Evolutionary conservation across 257 asterid genomes (phyloP).

Genomic region (Fraxinus americana): DNA sequence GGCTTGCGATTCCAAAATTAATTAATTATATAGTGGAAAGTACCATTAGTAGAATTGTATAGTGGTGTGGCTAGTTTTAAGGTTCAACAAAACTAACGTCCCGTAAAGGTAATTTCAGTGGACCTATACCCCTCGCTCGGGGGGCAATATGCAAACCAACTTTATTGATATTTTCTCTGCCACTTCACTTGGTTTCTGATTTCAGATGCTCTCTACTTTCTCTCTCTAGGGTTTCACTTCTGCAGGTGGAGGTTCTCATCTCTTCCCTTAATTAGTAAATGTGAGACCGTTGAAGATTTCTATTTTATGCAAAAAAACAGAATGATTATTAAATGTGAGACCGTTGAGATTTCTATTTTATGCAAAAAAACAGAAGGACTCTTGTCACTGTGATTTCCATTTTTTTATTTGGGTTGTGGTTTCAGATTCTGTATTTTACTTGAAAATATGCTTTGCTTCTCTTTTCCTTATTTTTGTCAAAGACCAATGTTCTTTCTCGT

Average conservation of each 20-base stretch:
- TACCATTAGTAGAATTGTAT: too few relatives aligned
- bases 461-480: slow-evolving; percentile 13
- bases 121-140: not conserved
- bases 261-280: slow-evolving; percentile 41
- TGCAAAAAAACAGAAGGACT: too few relatives aligned
- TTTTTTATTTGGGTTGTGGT: slow-evolving; percentile 16
- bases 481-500: slow-evolving; percentile 12
- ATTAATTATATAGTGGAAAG: too few relatives aligned
- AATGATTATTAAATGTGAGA: slow-evolving; percentile 22
- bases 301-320: too few relatives aligned
- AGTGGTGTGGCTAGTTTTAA: too few relatives aligned
- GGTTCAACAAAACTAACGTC: too few relatives aligned
- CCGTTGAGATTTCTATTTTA: too few relatives aligned
- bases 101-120: not conserved
- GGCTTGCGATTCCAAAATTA: too few relatives aligned
- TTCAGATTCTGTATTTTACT: slow-evolving; percentile 38
- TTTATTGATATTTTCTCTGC: slow-evolving; percentile 15
- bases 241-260: slow-evolving; percentile 38
- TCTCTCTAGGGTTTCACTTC: slow-evolving; percentile 45
- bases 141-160: slow-evolving; percentile 19
- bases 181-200: not conserved
- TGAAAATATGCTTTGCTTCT: slow-evolving; percentile 30
- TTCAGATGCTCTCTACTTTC: slow-evolving; percentile 6
- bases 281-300: too few relatives aligned
- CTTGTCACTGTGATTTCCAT: not conserved